Evolutionary conservation across 176 grass and related monocot species (phyloP), one percentile per base, ranked within the genome.

Genomic region (Thinopyrum elongatum): DNA sequence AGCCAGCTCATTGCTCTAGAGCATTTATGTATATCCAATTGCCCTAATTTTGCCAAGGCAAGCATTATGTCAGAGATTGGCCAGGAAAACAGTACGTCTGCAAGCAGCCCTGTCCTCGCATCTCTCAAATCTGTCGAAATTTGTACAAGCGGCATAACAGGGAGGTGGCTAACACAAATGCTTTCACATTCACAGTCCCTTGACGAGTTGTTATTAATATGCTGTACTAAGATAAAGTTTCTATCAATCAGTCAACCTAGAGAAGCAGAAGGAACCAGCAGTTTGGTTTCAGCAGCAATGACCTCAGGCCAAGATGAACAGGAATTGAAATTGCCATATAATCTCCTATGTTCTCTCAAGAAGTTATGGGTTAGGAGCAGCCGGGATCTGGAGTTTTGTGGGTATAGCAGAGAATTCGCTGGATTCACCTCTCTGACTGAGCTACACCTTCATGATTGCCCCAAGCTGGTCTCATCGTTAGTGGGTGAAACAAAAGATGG

Each of bases 311-410:
- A 5, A 6, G 63, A 51, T 14, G 79, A 81, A 51, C 79, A 33
- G 0, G 4, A 33, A 1, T n/a, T 81, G 63, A 3, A 34, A 51
- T 2, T 68, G 3, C 28, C 79, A 68, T 81, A 0, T 16, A 81
- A 68, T 81, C 1, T 51, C 28, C 6, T n/a, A 2, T 8, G 2
- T 51, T 51, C 39, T 81, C 63, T 68, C 12, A 81, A 46, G 8
- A 0, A 0, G 0, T 30, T 81, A 34, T 0, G 0, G 0, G 68
- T 67, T 9, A 0, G 0, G 3, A 0, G 2, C 2, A 7, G 0
- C 19, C 19, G 2, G 9, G 8, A 84, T 23, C 6, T 76, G 0
- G 58, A 65, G 39, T 65, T 84, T 0, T 16, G 17, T 34, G 57
- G 55, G 8, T 4, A 8, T 6, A 62, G 23, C 2, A 0, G 12